Evolutionary conservation across 2,329 filamentous ascomycete species (phyloP).

Genomic region (Pezicula carpinea): DNA sequence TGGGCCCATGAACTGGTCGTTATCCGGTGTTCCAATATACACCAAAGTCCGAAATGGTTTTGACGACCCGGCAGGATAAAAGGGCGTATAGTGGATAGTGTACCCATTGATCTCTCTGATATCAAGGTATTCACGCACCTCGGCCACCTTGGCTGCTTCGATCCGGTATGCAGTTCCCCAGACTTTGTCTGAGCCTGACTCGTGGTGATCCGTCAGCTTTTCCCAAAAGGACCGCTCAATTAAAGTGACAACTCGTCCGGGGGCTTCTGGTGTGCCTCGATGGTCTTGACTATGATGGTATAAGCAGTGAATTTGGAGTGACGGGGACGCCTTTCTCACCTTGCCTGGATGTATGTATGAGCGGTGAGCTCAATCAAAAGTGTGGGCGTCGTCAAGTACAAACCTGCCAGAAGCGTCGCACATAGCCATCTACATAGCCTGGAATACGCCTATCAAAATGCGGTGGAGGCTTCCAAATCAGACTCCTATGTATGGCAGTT

Average conservation of each 20-base stretch:
- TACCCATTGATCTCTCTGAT: conserved; percentile 98
- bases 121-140: conserved; percentile 87
- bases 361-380: conserved; percentile 5
- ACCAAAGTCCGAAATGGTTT: conserved; percentile 61
- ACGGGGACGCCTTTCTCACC: conserved; percentile 22
- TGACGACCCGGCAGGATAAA: conserved; percentile 50
- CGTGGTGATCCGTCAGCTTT: conserved; percentile 61
- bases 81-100: conserved; percentile 84
- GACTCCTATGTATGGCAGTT: conserved; percentile 55
- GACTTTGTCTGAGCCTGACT: conserved; percentile 61
- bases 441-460: conserved; percentile 84
- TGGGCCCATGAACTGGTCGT: conserved; percentile 84
- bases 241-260: conserved; percentile 88
- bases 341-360: conserved; percentile 25
- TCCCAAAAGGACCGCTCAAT: conserved; percentile 84
- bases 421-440: conserved; percentile 89
- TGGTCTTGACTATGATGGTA: conserved; percentile 72
- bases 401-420: conserved; percentile 97
- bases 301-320: conserved; percentile 8
- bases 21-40: conserved; percentile 91
- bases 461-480: conserved; percentile 98
- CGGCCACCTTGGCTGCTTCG: conserved; percentile 61
- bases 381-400: conserved; percentile 28
- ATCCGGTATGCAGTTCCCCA: conserved; percentile 96
- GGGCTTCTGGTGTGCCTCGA: conserved; percentile 80